A percentile compares a stretch with the other conserved stretches of the same genome.
phyloP scores from a whole-genome alignment of 352 stramenopile genomes.

The Blastocystis sp. region DNA sequence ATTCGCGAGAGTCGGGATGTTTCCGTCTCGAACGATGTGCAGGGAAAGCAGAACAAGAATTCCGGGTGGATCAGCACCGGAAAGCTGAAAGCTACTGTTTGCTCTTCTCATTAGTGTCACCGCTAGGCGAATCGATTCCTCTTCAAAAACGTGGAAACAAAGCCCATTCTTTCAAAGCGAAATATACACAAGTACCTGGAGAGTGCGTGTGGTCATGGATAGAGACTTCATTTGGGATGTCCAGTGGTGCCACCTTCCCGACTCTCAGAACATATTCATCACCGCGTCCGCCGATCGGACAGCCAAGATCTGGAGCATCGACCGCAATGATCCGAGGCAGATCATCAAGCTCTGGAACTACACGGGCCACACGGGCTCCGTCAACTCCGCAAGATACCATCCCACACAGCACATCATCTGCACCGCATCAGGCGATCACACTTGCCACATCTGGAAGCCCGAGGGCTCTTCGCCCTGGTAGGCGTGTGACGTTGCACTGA shows the following conservation, averaged over 20 bases:
- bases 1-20: constrained; percentile 48
- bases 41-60: constrained; percentile 41
- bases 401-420: constrained; percentile 35
- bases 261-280: constrained; percentile 4
- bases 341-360: constrained; percentile 17
- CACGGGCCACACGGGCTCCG: constrained; percentile 34
- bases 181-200: constrained; percentile 10
- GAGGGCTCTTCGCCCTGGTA: background rate
- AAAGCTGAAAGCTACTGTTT: constrained; percentile 62
- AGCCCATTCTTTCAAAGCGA: constrained; percentile 36
- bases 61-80: constrained; percentile 53
- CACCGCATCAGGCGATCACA: constrained; percentile 47
- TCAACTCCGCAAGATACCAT: constrained; percentile 44
- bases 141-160: constrained; percentile 41
- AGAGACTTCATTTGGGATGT: constrained; percentile 66
- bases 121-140: constrained; percentile 63
- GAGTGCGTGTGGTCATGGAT: background rate
- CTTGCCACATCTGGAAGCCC: constrained; percentile 64
- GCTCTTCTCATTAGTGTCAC: background rate
- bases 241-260: constrained; percentile 8
- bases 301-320: constrained; percentile 31
- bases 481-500: background rate
- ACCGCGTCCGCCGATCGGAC: constrained; percentile 33
- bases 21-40: constrained; percentile 24
- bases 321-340: background rate